phyloP scores from a whole-genome alignment of 2,329 filamentous ascomycete species.

The Rutstroemia sp. region DNA sequence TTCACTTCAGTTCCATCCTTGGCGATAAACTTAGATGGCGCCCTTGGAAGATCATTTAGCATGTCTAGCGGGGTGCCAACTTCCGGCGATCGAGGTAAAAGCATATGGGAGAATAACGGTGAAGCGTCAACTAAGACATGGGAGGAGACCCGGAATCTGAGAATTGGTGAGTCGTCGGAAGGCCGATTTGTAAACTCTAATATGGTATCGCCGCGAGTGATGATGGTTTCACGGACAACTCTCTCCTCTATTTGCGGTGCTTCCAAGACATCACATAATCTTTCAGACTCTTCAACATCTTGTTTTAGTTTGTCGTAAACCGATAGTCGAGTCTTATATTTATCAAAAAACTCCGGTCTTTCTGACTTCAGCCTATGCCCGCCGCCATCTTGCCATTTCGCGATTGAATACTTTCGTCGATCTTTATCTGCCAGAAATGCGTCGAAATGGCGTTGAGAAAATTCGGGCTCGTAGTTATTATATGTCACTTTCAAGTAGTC shows the following conservation, averaged over 20 bases:
- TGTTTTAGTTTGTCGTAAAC: constrained; percentile 39
- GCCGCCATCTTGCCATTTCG: constrained; percentile 40
- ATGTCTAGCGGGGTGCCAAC: constrained; percentile 13
- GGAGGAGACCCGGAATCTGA: constrained; percentile 45
- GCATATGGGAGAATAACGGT: constrained; percentile 44
- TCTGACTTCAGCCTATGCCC: constrained; percentile 37
- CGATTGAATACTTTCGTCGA: constrained; percentile 37
- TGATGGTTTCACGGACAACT: constrained; percentile 35
- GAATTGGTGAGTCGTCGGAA: constrained; percentile 32
- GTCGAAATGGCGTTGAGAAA: constrained; percentile 37
- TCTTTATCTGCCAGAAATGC: constrained; percentile 36
- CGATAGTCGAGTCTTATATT: constrained; percentile 40
- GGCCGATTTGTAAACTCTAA: constrained; percentile 43
- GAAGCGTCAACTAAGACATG: constrained; percentile 44
- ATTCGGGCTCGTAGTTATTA: constrained; percentile 37
- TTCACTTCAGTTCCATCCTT: constrained; percentile 38
- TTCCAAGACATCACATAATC: constrained; percentile 35
- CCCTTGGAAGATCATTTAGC: constrained; percentile 20
- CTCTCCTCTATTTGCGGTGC: constrained; percentile 35
- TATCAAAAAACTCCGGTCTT: constrained; percentile 37
- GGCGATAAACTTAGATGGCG: constrained; percentile 32
- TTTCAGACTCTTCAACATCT: constrained; percentile 35
- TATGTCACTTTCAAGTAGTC: constrained; percentile 39
- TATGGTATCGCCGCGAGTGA: constrained; percentile 42
- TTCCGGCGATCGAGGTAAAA: constrained; percentile 25